Conservation (phyloP, 495 filamentous ascomycete species). For the Xanthoparmelia taractica region DNA sequence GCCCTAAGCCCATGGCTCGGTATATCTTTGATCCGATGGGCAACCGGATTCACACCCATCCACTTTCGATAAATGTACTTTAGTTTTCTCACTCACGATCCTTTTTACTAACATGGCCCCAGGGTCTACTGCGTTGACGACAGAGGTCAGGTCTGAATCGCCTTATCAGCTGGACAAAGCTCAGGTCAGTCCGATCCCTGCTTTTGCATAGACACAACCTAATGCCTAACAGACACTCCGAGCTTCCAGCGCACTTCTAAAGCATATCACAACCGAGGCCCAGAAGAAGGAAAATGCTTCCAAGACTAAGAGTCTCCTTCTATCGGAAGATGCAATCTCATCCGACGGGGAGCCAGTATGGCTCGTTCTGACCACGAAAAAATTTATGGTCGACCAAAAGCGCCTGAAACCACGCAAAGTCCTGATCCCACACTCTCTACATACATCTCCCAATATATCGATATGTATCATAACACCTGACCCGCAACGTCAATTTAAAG, state of each 20-base stretch:
- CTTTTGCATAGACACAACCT: not conserved
- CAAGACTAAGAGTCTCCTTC: slow-evolving; percentile 67
- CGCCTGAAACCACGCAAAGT: slow-evolving; percentile 72
- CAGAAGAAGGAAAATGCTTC: slow-evolving; percentile 47
- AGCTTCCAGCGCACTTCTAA: slow-evolving; percentile 73
- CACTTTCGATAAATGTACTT: not conserved
- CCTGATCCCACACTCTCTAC: slow-evolving; percentile 59
- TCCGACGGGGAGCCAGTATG: slow-evolving; percentile 62
- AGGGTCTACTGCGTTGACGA: slow-evolving; percentile 43
- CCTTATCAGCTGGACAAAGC: slow-evolving; percentile 59
- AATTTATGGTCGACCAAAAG: slow-evolving; percentile 67
- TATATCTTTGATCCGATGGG: not conserved
- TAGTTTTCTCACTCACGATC: not conserved
- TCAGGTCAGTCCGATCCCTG: slow-evolving; percentile 41
- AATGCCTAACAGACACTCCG: slow-evolving; percentile 51
- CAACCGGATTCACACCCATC: not conserved
- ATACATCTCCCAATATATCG: slow-evolving; percentile 50
- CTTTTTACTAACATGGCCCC: slow-evolving; percentile 26
- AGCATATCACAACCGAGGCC: slow-evolving; percentile 65
- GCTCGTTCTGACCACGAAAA: slow-evolving; percentile 84
- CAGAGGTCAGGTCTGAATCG: slow-evolving; percentile 44
- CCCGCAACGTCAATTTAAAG: slow-evolving; percentile 85
- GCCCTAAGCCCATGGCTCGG: not conserved
- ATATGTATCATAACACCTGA: slow-evolving; percentile 81
- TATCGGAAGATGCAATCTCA: slow-evolving; percentile 40